A percentile compares a stretch with the other conserved stretches of the same genome.
Conservation (phyloP, 371 early-diverging fungal genomes). For the Rhizopus microsporus region DNA sequence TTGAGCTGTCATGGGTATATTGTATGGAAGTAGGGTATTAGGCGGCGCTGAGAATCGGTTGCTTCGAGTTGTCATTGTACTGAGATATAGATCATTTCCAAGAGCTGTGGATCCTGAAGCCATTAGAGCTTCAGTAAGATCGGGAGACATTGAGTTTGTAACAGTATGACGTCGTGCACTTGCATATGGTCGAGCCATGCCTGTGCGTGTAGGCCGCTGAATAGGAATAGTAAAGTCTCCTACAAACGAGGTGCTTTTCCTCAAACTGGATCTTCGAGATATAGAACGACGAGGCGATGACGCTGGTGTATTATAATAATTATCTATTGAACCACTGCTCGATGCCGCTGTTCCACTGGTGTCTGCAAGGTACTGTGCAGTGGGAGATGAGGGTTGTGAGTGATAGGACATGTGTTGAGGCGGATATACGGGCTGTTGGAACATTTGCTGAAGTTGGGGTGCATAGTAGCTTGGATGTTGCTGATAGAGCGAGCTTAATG, state of each 20-base stretch:
- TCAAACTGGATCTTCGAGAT: conserved; percentile 17
- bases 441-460: conserved; percentile 18
- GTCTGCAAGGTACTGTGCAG: conserved; percentile 2
- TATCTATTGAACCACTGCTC: not conserved
- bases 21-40: conserved; percentile 22
- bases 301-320: conserved; percentile 6
- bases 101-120: not conserved
- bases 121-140: conserved; percentile 8
- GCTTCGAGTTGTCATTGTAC: conserved; percentile 19
- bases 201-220: conserved; percentile 13
- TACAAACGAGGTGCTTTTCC: conserved; percentile 25
- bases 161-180: conserved; percentile 25
- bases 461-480: conserved; percentile 23
- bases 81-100: conserved; percentile 5
- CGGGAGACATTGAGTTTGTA: conserved; percentile 22
- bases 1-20: conserved; percentile 30
- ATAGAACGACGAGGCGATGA: conserved; percentile 13
- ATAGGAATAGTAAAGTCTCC: conserved; percentile 24
- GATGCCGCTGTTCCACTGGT: not conserved
- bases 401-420: conserved; percentile 8
- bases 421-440: conserved; percentile 5
- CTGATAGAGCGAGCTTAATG: conserved; percentile 23
- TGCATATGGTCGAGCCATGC: conserved; percentile 13
- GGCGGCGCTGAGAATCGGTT: conserved; percentile 24
- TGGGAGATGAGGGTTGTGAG: conserved; percentile 24